phyloP scores from a whole-genome alignment of 306 rosid genomes.

The Quercus gilva region DNA sequence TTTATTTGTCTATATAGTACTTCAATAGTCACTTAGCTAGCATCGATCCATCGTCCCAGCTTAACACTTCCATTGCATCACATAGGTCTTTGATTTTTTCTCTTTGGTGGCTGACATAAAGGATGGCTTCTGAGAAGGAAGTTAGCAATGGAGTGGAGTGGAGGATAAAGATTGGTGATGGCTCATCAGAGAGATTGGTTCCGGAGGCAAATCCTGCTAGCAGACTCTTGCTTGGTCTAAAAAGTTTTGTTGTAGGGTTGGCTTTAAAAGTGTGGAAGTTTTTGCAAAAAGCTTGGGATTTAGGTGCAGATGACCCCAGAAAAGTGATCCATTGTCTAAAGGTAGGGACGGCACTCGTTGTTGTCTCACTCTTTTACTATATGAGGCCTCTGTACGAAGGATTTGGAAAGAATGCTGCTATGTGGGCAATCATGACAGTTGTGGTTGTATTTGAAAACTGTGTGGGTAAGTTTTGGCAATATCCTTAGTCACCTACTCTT shows the following conservation, averaged over 20 bases:
- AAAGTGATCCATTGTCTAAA: slow-evolving; percentile 73
- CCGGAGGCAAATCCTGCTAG: slow-evolving; percentile 18
- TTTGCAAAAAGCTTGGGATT: slow-evolving; percentile 61
- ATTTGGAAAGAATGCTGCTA: slow-evolving; percentile 75
- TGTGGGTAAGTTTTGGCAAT: slow-evolving; percentile 42
- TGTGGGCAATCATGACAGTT: slow-evolving; percentile 89
- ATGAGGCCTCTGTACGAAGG: slow-evolving; percentile 74
- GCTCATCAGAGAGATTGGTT: slow-evolving; percentile 29
- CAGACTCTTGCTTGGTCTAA: slow-evolving; percentile 24
- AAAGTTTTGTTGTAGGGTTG: slow-evolving; percentile 32
- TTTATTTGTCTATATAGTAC: slow-evolving; percentile 25
- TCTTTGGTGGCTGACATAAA: neutral
- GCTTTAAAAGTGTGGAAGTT: slow-evolving; percentile 42
- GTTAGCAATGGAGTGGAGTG: slow-evolving; percentile 42
- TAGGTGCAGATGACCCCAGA: slow-evolving; percentile 77
- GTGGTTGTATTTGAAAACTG: slow-evolving; percentile 67
- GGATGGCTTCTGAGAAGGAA: slow-evolving; percentile 35
- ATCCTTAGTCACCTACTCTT: no score
- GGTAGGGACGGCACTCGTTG: slow-evolving; percentile 75
- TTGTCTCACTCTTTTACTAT: slow-evolving; percentile 72
- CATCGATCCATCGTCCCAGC: slow-evolving; percentile 8
- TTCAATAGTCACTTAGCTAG: neutral
- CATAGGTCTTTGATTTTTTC: neutral
- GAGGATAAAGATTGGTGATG: slow-evolving; percentile 54
- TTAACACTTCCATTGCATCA: neutral